Evolutionary conservation across 1,284 basidiomycete species (phyloP), one percentile per base, ranked within the genome.

Genomic region (Neonothopanus nambi): DNA sequence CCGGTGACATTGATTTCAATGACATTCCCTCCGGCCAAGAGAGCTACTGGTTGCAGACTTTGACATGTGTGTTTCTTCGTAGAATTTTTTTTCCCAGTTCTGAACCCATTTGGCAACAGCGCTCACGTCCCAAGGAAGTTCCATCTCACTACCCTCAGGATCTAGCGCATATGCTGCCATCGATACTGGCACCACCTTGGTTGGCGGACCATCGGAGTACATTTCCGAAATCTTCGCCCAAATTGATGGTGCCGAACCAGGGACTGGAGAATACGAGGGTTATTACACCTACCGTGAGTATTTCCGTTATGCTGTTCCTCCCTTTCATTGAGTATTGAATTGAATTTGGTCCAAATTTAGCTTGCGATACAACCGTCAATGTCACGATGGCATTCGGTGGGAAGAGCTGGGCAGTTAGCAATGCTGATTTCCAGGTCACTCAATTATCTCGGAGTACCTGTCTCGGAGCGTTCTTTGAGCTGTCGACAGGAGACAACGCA

Each of bases 171-270:
- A 79, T 57, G 79, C 85, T n/a, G 88, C 86, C 5, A 89, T 90
- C 52, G 88, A 90, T 65, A 93, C 91, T 0, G 95, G 95, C 55
- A 98, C 95, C 1, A 97, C 95, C 0, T 82, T 98, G 30, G 81
- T 98, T 51, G 94, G 91, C 12, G 93, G 89, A 0, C 95, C 96
- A 0, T 17, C 80, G 0, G 61, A 67, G 9, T 73, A 77, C 40
- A 83, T 95, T 26, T 64, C 77, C 0, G 68, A 72, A 13, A 77
- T 99, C 47, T 98, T 87, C 65, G 75, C 78, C 1, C 81, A 88
- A 57, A 93, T 99, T 51, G 82, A 87, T 0, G 84, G 82, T 37
- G 77, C 91, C 0, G 61, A 69, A 40, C 65, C 81, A 1, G 84
- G 87, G 33, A 76, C 78, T 0, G 85, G 85, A 3, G 73, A 82